Base-by-base conservation (phyloP, 192 early-diverging fungal species). In the Chytriomyces sp. region DNA sequence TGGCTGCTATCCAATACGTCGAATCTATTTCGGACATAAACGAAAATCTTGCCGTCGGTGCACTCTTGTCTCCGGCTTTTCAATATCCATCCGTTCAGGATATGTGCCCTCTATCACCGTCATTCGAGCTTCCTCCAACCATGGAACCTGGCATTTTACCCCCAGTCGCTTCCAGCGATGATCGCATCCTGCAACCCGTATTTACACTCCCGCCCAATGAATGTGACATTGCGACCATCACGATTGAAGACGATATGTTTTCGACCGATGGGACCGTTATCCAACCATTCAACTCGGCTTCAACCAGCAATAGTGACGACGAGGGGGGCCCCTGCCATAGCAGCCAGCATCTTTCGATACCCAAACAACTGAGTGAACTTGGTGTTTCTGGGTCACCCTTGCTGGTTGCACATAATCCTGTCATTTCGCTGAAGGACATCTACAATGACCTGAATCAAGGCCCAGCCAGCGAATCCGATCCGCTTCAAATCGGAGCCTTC, bases 381-480 rank as follows among this genome's bases (percentile, higher is more conserved):
- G 28, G 28, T 35, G 28, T 35, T 35, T 35, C 28, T 35, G 1
- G 28, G 28, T 35, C 28, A 35, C 53, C 53, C 3, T 20, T 57
- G 11, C 53, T 57, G 20, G 53, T 57, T 20, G 53, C 53, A 68
- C 8, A 28, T 2, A 24, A 35, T 63, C 43, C 61, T 47, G 48
- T 50, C 23, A 46, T 73, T 44, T 45, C 73, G n/a, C 47, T 75
- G 35, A 75, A 75, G 7, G 73, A 75, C 24, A 75, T 75, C 45
- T 65, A 65, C 24, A 65, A 45, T 8, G 73, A 75, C 63, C 13
- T 20, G 53, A 57, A 57, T 20, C 13, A 18, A 20, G 13, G 11
- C 20, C 13, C 11, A 57, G 53, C 13, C 20, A 20, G 11, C 13
- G 53, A 57, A 18, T 11, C 53, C 53, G 53, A 57, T 57, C 20